Conservation (phyloP, 2,329 filamentous ascomycete species). For the Colletotrichum sp. region DNA sequence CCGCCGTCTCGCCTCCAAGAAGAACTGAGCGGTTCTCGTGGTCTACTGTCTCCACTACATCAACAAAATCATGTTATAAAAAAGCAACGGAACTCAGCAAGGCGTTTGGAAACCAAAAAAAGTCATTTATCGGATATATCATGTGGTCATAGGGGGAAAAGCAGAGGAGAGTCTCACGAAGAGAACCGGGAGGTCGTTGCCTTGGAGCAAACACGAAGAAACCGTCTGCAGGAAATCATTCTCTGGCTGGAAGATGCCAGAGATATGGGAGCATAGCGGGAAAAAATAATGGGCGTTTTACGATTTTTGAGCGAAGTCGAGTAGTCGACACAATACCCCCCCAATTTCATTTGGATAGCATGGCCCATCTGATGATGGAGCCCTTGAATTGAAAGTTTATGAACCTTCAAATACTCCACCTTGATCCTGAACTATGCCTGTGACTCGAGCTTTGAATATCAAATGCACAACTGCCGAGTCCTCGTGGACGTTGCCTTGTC, state of each 20-base stretch:
- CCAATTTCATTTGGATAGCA: not conserved
- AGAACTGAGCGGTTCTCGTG: not conserved
- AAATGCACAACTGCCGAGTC: not conserved
- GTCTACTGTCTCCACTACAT: not conserved
- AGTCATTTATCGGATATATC: not conserved
- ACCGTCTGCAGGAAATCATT: not conserved
- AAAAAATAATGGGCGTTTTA: slow-evolving; percentile 31
- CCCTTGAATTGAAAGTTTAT: not conserved
- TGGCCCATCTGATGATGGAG: slow-evolving; percentile 3
- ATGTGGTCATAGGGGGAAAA: not conserved
- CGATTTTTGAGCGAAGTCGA: slow-evolving; percentile 28
- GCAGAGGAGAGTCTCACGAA: not conserved
- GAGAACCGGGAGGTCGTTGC: slow-evolving; percentile 24
- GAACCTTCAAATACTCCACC: not conserved
- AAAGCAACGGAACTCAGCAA: not conserved
- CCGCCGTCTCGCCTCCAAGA: slow-evolving; percentile 42
- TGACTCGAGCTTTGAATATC: not conserved
- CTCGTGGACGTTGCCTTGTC: not conserved
- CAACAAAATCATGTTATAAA: not conserved
- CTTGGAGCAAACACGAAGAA: slow-evolving; percentile 34
- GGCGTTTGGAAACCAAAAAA: slow-evolving; percentile 10
- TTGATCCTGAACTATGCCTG: too few species aligned
- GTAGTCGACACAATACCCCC: slow-evolving; percentile 34
- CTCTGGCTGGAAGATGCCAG: slow-evolving; percentile 33
- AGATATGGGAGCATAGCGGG: not conserved